Evolutionary conservation across 2,329 filamentous ascomycete species (phyloP), one percentile per base, ranked within the genome.

Genomic region (Tolypocladium capitatum): DNA sequence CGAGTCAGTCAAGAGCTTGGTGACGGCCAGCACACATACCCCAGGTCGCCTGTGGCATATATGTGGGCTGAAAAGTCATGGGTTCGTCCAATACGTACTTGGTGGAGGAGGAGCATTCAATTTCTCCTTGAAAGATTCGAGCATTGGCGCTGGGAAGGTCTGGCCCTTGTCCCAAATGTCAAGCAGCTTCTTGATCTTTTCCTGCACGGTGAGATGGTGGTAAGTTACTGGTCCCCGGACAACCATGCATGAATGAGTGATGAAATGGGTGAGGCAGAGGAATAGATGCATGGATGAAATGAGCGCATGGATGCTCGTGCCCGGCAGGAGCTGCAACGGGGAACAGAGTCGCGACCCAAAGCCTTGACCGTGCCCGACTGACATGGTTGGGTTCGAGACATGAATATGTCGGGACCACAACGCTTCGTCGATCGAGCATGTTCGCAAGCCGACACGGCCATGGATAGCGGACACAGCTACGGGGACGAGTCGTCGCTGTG

Each of bases 91-190:
- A 55, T 55, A 72, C 83, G 74, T 86, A 89, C 84, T 80, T 61
- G 76, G 72, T 55, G 72, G 65, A 50, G 72, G 62, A 45, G 76
- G 71, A 51, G 79, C 74, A 53, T 75, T 83, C 58, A 94, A 66
- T 66, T 86, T 90, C 62, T 86, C 76, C 68, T 88, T 91, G 75
- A 94, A 94, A 34, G 79, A 80, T 52, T 75, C 74, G 58, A 98
- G 78, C 80, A 95, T 83, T 47, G 81, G 67, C 38, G 75, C 64
- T 27, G 92, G 89, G 66, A 98, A 97, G 21, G 90, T 97, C 63
- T 85, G 83, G 54, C 87, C 88, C 61, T 92, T 92, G 64, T 96
- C 90, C 92, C 92, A 98, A 56, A 98, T 98, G 63, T 95, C 90
- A 69, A 97, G 74, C 58, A 98, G 78, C 66, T 97, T 97, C 57